These are phyloP conservation scores for Trypanosoma theileri DNA, from an alignment of 208 protist genomes.

Conservation along the genomic window DNA sequence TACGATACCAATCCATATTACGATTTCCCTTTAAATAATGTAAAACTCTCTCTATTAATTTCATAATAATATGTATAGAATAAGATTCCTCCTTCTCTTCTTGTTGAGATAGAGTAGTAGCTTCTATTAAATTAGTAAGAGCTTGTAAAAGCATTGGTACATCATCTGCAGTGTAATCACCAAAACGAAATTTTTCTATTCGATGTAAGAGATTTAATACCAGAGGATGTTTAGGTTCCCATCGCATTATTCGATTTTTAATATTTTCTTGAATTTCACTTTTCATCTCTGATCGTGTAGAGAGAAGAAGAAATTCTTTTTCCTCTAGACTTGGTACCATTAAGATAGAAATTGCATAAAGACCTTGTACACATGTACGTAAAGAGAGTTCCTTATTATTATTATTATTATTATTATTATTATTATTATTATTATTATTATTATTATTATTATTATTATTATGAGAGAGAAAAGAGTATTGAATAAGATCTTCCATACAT, in stretches of 20 bases:
- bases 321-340: slow-evolving; percentile 9
- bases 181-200: slow-evolving; percentile 8
- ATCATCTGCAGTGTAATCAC: slow-evolving; percentile 17
- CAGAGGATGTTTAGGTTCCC: slow-evolving; percentile 16
- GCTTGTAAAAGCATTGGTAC: slow-evolving; percentile 27
- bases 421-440: too few relatives aligned
- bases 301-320: too few relatives aligned
- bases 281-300: too few relatives aligned
- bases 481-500: not conserved
- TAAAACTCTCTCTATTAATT: slow-evolving; percentile 14
- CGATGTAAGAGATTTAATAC: slow-evolving; percentile 8
- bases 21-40: slow-evolving; percentile 20
- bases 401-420: too few relatives aligned
- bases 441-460: too few relatives aligned
- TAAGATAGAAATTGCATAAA: slow-evolving; percentile 28
- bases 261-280: not conserved
- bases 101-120: not conserved
- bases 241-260: not conserved
- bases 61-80: not conserved
- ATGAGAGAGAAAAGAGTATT: slow-evolving; percentile 18
- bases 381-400: slow-evolving; percentile 6
- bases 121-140: slow-evolving; percentile 15
- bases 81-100: not conserved
- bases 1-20: slow-evolving; percentile 7
- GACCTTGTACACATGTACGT: slow-evolving; percentile 22